These are phyloP conservation scores for Pulveroboletus sp. DNA, from an alignment of 768 basidiomycete species.

Conservation along the genomic window DNA sequence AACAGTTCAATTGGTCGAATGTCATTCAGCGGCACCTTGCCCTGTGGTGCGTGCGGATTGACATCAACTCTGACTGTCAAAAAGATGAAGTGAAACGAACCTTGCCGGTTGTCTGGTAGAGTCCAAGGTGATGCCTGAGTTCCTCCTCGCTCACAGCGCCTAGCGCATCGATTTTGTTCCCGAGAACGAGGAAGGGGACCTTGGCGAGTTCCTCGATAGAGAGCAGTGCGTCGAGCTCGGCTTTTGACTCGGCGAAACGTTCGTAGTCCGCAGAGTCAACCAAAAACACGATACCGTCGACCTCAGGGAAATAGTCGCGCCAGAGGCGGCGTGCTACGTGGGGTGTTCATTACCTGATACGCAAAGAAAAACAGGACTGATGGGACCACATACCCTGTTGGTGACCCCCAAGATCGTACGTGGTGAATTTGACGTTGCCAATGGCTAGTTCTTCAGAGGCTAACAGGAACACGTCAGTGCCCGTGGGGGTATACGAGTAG, in stretches of 20 bases:
- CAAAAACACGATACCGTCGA: constrained; percentile 97
- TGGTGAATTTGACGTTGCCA: constrained; percentile 98
- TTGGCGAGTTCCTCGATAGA: constrained; percentile 93
- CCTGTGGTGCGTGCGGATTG: constrained; percentile 44
- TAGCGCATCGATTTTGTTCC: constrained; percentile 99
- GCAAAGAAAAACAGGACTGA: not conserved
- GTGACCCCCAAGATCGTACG: constrained; percentile 97
- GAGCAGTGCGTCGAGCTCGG: constrained; percentile 93
- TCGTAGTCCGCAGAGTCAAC: constrained; percentile 97
- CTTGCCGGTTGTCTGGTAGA: constrained; percentile 99
- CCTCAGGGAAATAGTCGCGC: constrained; percentile 99
- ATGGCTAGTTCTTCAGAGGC: constrained; percentile 99
- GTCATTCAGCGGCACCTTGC: constrained; percentile 94
- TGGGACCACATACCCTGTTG: constrained; percentile 66
- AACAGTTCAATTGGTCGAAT: constrained; percentile 98
- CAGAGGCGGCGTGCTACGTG: constrained; percentile 87
- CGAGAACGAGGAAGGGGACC: constrained; percentile 97
- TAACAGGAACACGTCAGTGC: constrained; percentile 32
- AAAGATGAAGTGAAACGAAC: constrained; percentile 37
- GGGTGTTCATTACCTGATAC: not conserved
- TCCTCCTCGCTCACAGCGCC: constrained; percentile 98
- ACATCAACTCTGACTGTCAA: not conserved
- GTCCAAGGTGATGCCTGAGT: constrained; percentile 87
- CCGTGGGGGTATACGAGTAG: not conserved
- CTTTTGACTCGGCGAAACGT: constrained; percentile 94